Evolutionary conservation across 768 basidiomycete species (phyloP).

Genomic region (Rhodosporidiobolus odoratus): DNA sequence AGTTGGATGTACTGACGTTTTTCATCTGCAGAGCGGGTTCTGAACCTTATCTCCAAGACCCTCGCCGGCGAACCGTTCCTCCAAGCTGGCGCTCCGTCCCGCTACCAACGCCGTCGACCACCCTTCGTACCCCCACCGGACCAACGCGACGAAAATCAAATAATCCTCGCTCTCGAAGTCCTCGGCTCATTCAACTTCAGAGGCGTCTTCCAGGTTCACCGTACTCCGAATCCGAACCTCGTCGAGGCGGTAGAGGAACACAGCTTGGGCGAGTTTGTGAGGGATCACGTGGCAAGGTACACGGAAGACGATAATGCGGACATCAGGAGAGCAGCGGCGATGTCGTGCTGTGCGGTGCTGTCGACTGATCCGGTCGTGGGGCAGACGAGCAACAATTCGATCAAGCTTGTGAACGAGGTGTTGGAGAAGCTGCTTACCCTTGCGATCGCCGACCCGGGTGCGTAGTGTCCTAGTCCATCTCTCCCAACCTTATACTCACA

Average conservation of each 20-base stretch:
- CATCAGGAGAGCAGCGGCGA: slow-evolving; percentile 79
- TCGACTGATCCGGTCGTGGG: slow-evolving; percentile 92
- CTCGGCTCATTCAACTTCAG: slow-evolving; percentile 91
- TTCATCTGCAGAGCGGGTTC: slow-evolving; percentile 63
- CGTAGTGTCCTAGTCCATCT: slow-evolving; percentile 20
- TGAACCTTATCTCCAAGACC: slow-evolving; percentile 75
- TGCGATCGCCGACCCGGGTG: slow-evolving; percentile 71
- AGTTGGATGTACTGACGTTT: background rate
- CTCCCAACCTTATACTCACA: slow-evolving; percentile 11
- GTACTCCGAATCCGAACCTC: background rate
- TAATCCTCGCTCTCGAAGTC: slow-evolving; percentile 73
- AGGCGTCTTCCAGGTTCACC: slow-evolving; percentile 53
- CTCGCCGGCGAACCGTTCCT: slow-evolving; percentile 79
- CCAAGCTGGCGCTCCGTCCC: slow-evolving; percentile 73
- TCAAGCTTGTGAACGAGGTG: slow-evolving; percentile 96
- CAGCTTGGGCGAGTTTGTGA: slow-evolving; percentile 89
- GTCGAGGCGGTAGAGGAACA: slow-evolving; percentile 58
- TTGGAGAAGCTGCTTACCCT: slow-evolving; percentile 91
- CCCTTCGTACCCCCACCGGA: background rate
- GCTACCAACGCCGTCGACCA: slow-evolving; percentile 46
- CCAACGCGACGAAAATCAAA: slow-evolving; percentile 39
- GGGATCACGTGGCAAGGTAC: slow-evolving; percentile 82
- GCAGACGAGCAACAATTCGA: slow-evolving; percentile 90
- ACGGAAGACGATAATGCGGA: slow-evolving; percentile 86
- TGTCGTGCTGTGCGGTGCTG: slow-evolving; percentile 86